Evolutionary conservation across 352 stramenopile species (phyloP), one percentile per base, ranked within the genome.

Genomic region (Globisporangium sylvaticum): DNA sequence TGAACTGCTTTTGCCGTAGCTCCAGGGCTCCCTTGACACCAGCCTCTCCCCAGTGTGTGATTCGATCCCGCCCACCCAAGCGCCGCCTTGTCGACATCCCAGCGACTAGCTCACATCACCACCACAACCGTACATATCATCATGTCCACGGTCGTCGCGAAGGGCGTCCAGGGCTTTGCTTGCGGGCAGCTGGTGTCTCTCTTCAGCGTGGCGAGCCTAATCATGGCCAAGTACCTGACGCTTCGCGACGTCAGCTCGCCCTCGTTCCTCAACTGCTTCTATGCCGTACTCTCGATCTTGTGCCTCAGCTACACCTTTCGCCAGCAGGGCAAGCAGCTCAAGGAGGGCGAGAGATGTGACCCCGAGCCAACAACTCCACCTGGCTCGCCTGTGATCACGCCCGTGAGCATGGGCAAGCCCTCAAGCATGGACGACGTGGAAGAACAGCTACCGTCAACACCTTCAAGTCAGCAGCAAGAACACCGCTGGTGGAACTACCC

Each of bases 161-260:
- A 61, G 20, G 52, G 57, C 6, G 24, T 59, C 39, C 68, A 72
- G 46, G 74, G 69, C 69, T 70, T 80, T 44, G 31, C 69, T 29
- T 77, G 60, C 54, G 79, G 79, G n/a, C 79, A 84, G 69, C 67
- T 75, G 29, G 74, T 87, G 32, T 76, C 76, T 32, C 37, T 87
- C 2, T 80, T 78, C 53, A 77, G 76, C 64, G 65, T 83, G 57
- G 62, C 71, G 29, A 70, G 69, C 12, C 65, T 80, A 5, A 58
- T 87, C 25, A 75, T 78, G 58, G 72, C 70, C 59, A 81, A 83
- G 64, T 72, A 73, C 52, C 73, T 87, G 25, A 54, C 57, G 24
- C 62, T 68, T n/a, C 70, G 65, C 32, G 57, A 64, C 34, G 68
- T 77, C 15, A 74, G 59, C 34, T 61, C 71, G 24, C 74, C 79